A percentile compares a stretch with the other conserved stretches of the same genome.
phyloP scores from a whole-genome alignment of 1,139 yeast species.

The Spathaspora sp. region DNA sequence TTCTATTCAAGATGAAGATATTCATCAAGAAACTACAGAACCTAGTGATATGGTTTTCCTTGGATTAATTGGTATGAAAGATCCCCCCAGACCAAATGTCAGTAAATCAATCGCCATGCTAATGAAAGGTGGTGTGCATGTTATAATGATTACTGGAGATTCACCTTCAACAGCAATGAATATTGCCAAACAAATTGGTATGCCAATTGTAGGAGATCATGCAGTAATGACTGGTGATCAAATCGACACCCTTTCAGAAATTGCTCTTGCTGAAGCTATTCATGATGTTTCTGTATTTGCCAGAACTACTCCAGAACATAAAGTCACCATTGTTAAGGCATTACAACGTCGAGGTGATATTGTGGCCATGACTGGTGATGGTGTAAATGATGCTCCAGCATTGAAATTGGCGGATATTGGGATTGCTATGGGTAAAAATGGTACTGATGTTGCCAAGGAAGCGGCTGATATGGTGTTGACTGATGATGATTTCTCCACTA shows the following conservation, averaged over 20 bases:
- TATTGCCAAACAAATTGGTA: conserved; percentile 90
- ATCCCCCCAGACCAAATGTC: conserved; percentile 92
- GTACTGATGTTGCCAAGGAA: conserved; percentile 98
- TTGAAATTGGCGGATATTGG: conserved; percentile 96
- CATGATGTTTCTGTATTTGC: conserved; percentile 89
- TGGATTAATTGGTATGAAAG: conserved; percentile 92
- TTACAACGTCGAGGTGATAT: conserved; percentile 90
- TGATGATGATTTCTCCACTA: conserved; percentile 94
- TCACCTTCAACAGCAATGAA: conserved; percentile 88
- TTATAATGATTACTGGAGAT: conserved; percentile 97
- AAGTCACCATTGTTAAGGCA: conserved; percentile 87
- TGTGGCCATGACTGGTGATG: conserved; percentile 99
- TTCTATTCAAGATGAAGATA: conserved; percentile 24
- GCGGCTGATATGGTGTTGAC: conserved; percentile 98
- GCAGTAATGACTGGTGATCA: conserved; percentile 83
- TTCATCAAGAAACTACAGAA: conserved; percentile 15
- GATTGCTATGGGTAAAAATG: conserved; percentile 94
- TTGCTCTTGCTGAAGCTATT: conserved; percentile 69
- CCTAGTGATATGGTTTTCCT: conserved; percentile 68
- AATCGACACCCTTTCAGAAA: conserved; percentile 68
- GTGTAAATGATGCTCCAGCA: conserved; percentile 99
- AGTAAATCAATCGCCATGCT: conserved; percentile 67
- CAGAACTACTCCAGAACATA: conserved; percentile 95
- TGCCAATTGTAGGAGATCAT: conserved; percentile 67
- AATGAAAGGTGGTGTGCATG: conserved; percentile 90